Evolutionary conservation across 768 basidiomycete species (phyloP), one percentile per base, ranked within the genome.

Genomic region (Lactifluus volemus): DNA sequence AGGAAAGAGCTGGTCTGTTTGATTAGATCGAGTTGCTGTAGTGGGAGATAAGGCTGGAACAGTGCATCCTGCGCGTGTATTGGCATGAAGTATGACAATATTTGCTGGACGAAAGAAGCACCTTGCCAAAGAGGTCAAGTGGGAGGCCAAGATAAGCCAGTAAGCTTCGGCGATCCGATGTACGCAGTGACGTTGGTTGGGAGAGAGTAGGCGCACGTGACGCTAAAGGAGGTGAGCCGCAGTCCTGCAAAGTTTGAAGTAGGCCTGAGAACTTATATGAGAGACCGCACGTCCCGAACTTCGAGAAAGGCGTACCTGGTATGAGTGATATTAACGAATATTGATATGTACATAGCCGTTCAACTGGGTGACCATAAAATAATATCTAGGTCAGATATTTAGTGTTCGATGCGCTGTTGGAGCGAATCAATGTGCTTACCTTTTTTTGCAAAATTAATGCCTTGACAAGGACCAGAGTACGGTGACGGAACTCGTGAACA

Each of bases 281-380:
- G 55, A 7, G n/a, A 15, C 9, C 1, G 38, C n/a, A 30, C 15
- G 5, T 5, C 19, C 14, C 48, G 21, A 58, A 41, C 17, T 21
- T 10, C 12, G n/a, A 39, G 42, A 12, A 25, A 34, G 7, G 68
- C 80, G 50, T 53, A 91, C 92, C 89, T 10, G 96, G 96, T 62
- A 98, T 80, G 8, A 98, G 78, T 0, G 96, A 93, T 50, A 97
- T 82, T n/a, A 98, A 79, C 0, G 94, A 96, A 72, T 99, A 99
- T 71, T 99, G 97, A 70, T 92, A 98, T 29, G 94, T 98, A 75
- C 96, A 98, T 19, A 99, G 75, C 49, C 86, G 85, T 73, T 99
- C 97, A 2, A 98, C 96, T 0, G 96, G 96, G 69, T 96, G 92
- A 6, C 95, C 95, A 68, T 83, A 97, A 73, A 99, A 95, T 86